phyloP scores from a whole-genome alignment of 2,329 filamentous ascomycete genomes.

The Ilyonectria destructans region DNA sequence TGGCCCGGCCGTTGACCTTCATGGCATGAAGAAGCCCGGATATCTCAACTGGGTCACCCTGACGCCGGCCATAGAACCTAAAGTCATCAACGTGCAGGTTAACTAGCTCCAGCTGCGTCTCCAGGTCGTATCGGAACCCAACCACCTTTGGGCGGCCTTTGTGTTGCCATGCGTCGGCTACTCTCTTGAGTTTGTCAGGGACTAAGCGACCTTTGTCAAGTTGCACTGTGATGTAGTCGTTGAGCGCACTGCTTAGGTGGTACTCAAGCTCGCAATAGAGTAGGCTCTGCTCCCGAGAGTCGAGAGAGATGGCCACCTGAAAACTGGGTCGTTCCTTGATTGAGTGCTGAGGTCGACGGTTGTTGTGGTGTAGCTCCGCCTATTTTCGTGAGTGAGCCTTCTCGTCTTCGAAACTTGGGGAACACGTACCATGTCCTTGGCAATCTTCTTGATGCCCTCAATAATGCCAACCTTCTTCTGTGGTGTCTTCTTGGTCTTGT shows the following conservation, averaged over 20 bases:
- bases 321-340: constrained; percentile 50
- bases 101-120: constrained; percentile 73
- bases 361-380: constrained; percentile 58
- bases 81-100: constrained; percentile 67
- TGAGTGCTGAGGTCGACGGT: constrained; percentile 52
- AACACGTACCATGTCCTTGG: constrained; percentile 67
- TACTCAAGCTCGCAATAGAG: constrained; percentile 74
- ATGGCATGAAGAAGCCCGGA: constrained; percentile 67
- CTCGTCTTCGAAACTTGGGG: not conserved
- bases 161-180: constrained; percentile 67
- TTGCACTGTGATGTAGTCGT: constrained; percentile 68
- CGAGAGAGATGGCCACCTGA: constrained; percentile 65
- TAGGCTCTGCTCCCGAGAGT: constrained; percentile 71
- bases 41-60: constrained; percentile 62
- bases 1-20: constrained; percentile 67
- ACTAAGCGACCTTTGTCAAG: constrained; percentile 71
- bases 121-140: constrained; percentile 73
- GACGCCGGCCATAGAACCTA: constrained; percentile 67
- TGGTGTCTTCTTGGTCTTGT: constrained; percentile 47
- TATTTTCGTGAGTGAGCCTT: constrained; percentile 41
- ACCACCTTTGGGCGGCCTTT: constrained; percentile 70
- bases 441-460: constrained; percentile 67
- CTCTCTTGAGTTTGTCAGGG: constrained; percentile 65
- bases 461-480: constrained; percentile 62
- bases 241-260: constrained; percentile 66